phyloP scores from a whole-genome alignment of 345 rosid species.

The Eucalyptus fibrosa region DNA sequence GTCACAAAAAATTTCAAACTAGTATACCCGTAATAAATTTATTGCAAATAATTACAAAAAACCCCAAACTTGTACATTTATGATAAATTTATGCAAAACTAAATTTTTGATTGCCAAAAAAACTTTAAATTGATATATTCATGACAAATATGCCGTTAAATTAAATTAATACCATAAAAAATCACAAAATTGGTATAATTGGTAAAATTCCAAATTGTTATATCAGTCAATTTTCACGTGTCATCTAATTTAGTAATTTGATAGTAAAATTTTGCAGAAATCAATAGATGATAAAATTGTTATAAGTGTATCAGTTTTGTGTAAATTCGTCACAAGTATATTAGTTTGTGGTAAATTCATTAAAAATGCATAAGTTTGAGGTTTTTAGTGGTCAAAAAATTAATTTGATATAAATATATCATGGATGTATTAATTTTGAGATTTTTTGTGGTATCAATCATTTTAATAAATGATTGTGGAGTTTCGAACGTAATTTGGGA shows the following conservation, averaged over 20 bases:
- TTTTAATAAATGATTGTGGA: neutral
- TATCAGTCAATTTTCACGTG: rapidly evolving
- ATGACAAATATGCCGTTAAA: rapidly evolving
- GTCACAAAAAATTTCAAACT: rapidly evolving
- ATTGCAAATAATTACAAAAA: too few species aligned
- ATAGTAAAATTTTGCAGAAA: too few species aligned
- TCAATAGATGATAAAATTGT: rapidly evolving
- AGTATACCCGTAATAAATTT: rapidly evolving
- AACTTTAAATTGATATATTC: rapidly evolving
- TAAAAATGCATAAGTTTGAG: too few species aligned
- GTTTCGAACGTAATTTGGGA: neutral
- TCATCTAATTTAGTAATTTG: too few species aligned
- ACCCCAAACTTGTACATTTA: rapidly evolving
- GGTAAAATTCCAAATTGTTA: too few species aligned
- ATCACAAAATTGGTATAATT: too few species aligned
- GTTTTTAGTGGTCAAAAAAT: too few species aligned
- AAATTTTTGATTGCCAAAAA: rapidly evolving
- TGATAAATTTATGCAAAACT: too few species aligned
- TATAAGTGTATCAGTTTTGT: rapidly evolving
- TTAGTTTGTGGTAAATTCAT: rapidly evolving
- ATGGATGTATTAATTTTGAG: too few species aligned
- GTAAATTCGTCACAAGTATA: rapidly evolving
- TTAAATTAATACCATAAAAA: too few species aligned
- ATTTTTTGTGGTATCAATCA: too few species aligned
- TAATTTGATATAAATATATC: too few species aligned